Evolutionary conservation across 2,329 filamentous ascomycete genomes (phyloP), one percentile per base, ranked within the genome.

Genomic region (Dactylellina cionopaga): DNA sequence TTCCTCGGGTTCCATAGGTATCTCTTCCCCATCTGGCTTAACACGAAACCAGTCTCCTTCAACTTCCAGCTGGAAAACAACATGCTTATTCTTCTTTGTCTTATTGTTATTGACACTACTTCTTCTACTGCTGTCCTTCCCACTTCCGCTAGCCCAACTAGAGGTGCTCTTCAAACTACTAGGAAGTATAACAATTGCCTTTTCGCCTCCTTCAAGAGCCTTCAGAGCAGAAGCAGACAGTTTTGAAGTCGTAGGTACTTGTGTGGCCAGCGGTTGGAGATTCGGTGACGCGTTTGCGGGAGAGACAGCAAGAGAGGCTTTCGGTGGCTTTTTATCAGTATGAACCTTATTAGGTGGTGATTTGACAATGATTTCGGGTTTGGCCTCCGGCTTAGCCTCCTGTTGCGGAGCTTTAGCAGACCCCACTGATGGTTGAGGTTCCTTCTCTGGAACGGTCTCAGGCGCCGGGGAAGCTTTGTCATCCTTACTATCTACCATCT

Each of bases 151-250:
- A 29, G 62, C 47, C 69, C 69, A 74, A 41, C 69, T 74, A 22
- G 69, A 74, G 17, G 69, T 74, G 25, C 69, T 74, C 33, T 74
- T 74, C 41, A 74, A 51, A 41, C 69, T 74, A 52, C 69, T 66
- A 1, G 69, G 62, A 31, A 74, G 63, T 24, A 41, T 49, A 5
- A 19, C 46, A 15, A 31, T 15, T 9, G 27, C 27, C 24, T 59
- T 62, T 29, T 74, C 69, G 41, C 37, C 68, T n/a, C 39, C 55
- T 35, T 74, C 63, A 15, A 74, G 54, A 7, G 62, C 60, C 33
- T 58, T 74, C 41, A 74, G 60, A 52, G 69, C 69, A 13, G 60
- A 68, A 10, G 63, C 60, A 15, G 69, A 74, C 17, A 74, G 69
- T 25, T 47, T 60, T 6, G 52, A 29, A 11, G 52, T 27, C 25